Conservation (phyloP, 2,329 filamentous ascomycete genomes). For the Parastagonospora avenae region DNA sequence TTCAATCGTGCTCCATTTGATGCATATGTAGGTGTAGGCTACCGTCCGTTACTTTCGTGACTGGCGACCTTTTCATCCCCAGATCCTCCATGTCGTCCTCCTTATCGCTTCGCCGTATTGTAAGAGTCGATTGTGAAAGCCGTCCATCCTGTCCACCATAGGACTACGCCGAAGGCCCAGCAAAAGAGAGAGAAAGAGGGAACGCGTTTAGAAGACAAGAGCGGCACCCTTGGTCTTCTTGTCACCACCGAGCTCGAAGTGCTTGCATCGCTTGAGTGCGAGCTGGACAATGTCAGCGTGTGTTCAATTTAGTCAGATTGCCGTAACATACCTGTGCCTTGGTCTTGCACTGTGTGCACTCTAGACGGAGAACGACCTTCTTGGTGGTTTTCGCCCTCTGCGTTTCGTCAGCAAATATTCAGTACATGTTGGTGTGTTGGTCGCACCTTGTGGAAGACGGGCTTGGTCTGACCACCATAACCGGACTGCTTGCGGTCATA, state of each 20-base stretch:
- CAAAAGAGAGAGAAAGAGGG: constrained; percentile 47
- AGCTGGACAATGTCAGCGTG: constrained; percentile 70
- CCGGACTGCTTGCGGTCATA: constrained; percentile 90
- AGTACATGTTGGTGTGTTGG: not conserved
- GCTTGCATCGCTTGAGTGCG: constrained; percentile 99
- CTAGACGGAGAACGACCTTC: constrained; percentile 98
- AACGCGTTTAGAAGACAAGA: constrained; percentile 92
- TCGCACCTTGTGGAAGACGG: constrained; percentile 86
- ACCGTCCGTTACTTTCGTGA: constrained; percentile 45
- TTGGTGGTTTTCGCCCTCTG: constrained; percentile 99
- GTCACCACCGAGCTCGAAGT: constrained; percentile 99
- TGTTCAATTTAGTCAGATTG: not conserved
- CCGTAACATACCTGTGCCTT: constrained; percentile 37
- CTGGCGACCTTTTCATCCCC: constrained; percentile 40
- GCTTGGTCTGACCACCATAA: constrained; percentile 99
- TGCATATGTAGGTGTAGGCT: constrained; percentile 48
- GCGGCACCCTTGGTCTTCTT: constrained; percentile 99
- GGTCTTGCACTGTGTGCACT: constrained; percentile 91
- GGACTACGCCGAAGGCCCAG: constrained; percentile 48
- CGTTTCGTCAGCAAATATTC: constrained; percentile 17
- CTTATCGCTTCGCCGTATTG: constrained; percentile 37
- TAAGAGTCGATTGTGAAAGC: constrained; percentile 42
- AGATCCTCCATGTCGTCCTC: constrained; percentile 33
- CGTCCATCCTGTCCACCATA: constrained; percentile 42
- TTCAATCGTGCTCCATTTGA: constrained; percentile 49